Evolutionary conservation across 1,139 yeast genomes (phyloP).

Genomic region (Arxiozyma slooffiae): DNA sequence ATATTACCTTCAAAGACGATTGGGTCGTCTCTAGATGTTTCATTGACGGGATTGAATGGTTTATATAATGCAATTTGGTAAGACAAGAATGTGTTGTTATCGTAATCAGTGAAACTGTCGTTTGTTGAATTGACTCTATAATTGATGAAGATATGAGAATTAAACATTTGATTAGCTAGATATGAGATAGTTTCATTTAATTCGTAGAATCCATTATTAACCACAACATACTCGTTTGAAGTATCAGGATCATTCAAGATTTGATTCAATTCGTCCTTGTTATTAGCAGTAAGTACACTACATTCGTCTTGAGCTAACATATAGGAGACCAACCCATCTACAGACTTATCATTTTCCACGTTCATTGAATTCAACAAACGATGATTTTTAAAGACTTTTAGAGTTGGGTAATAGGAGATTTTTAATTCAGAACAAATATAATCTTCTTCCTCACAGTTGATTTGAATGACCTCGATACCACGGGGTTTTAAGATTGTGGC

Average conservation of each 20-base stretch:
- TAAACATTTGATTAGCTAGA: constrained; percentile 20
- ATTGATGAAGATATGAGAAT: constrained; percentile 16
- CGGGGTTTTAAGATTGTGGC: constrained; percentile 62
- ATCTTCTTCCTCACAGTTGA: constrained; percentile 83
- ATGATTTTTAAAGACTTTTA: constrained; percentile 70
- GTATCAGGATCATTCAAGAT: constrained; percentile 7
- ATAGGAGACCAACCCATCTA: constrained; percentile 63
- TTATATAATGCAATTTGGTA: constrained; percentile 9
- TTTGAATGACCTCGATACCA: constrained; percentile 71
- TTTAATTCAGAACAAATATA: constrained; percentile 67
- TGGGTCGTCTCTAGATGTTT: constrained; percentile 3
- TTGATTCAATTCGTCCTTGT: constrained; percentile 43
- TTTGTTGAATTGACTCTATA: constrained; percentile 5
- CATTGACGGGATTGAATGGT: constrained; percentile 8
- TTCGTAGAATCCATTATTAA: constrained; percentile 18
- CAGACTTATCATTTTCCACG: constrained; percentile 76
- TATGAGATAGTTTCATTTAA: constrained; percentile 22
- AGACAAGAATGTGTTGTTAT: background rate
- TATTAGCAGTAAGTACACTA: constrained; percentile 51
- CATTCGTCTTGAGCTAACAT: constrained; percentile 82
- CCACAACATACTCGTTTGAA: constrained; percentile 15
- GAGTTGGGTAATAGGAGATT: constrained; percentile 83
- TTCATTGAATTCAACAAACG: constrained; percentile 39
- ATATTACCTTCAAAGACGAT: constrained; percentile 5
- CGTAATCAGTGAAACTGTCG: background rate